Evolutionary conservation across 164 flowering plant species (phyloP).

Genomic region (Saururus chinensis): DNA sequence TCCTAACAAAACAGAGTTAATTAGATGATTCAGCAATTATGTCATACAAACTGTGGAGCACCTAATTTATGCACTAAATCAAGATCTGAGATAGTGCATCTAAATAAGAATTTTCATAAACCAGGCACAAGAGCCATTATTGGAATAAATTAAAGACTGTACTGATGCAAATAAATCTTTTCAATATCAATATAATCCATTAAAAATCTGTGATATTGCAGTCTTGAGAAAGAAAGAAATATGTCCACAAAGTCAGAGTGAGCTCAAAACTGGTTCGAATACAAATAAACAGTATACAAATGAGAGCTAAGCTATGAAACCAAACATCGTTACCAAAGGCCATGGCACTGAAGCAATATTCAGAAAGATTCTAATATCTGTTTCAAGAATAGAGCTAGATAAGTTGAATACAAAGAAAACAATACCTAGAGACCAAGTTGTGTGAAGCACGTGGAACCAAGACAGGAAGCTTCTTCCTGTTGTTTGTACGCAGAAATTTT

Average conservation of each 20-base stretch:
- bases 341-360: neutral
- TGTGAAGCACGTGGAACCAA: constrained; percentile 56
- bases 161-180: neutral
- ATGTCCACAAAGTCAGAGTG: no score
- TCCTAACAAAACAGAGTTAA: constrained; percentile 32
- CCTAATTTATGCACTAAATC: neutral
- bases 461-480: constrained; percentile 71
- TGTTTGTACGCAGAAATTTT: constrained; percentile 44
- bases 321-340: no score
- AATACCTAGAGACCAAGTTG: constrained; percentile 62
- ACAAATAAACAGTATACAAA: no score
- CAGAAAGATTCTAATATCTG: neutral
- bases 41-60: neutral
- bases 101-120: no score
- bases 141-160: neutral
- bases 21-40: constrained; percentile 4
- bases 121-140: no score
- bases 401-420: neutral
- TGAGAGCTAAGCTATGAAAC: neutral
- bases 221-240: no score
- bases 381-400: no score
- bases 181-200: neutral
- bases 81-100: neutral
- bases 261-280: no score
- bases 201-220: no score